Percentiles rank a stretch among this genome's conserved stretches.
phyloP scores from a whole-genome alignment of 495 filamentous ascomycete species.

The Aspergillus hancockii region DNA sequence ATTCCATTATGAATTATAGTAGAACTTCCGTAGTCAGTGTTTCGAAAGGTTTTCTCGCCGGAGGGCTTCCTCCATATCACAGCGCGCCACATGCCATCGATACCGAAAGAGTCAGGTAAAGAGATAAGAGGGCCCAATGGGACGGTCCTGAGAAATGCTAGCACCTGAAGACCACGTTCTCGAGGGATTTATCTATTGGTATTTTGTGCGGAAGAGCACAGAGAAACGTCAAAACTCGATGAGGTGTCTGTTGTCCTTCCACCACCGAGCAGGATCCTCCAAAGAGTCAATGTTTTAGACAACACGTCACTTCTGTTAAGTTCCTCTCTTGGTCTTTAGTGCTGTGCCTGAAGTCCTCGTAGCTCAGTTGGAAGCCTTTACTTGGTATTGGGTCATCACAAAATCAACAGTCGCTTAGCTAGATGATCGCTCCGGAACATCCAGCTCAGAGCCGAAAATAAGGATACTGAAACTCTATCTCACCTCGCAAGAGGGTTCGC shows the following conservation, averaged over 20 bases:
- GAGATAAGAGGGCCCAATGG: background rate
- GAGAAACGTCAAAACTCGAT: background rate
- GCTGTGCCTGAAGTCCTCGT: background rate
- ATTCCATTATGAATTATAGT: background rate
- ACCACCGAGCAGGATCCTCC: background rate
- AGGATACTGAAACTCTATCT: conserved; percentile 16
- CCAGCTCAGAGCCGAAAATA: background rate
- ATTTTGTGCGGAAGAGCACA: background rate
- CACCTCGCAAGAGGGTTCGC: conserved; percentile 87
- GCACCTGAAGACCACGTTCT: background rate
- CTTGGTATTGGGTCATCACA: background rate
- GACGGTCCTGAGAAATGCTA: background rate
- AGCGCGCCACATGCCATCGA: background rate
- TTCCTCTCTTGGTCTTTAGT: background rate
- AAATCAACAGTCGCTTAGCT: background rate
- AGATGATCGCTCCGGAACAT: background rate
- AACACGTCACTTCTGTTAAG: background rate
- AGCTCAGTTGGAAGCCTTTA: background rate
- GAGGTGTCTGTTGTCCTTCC: background rate
- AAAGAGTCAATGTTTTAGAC: background rate
- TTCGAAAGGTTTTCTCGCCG: background rate
- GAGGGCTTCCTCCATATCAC: background rate
- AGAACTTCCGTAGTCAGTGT: background rate
- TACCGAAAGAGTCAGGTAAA: background rate
- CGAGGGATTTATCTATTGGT: background rate